Percentiles rank a stretch among this genome's conserved stretches.
Conservation (phyloP, 257 asterid genomes). For the Misopates orontium region DNA sequence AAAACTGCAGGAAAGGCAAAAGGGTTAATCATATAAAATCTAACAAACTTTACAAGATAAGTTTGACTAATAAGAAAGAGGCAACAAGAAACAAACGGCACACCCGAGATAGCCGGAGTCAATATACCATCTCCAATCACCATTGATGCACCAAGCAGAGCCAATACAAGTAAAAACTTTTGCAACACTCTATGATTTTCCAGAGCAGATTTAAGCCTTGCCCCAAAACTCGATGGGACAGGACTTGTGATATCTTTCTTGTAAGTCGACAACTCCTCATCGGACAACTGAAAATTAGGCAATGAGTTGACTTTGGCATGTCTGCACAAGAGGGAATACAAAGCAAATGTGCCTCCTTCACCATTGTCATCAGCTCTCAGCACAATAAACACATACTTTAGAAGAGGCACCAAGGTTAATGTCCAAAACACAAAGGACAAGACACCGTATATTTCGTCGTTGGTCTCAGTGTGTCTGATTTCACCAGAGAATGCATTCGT, state of each 20-base stretch:
- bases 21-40: conserved; percentile 11
- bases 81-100: conserved; percentile 11
- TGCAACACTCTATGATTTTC: conserved; percentile 78
- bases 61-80: neutral
- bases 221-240: conserved; percentile 58
- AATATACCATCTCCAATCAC: conserved; percentile 93
- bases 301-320: conserved; percentile 76
- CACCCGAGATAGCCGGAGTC: conserved; percentile 87
- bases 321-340: conserved; percentile 78
- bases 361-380: conserved; percentile 94
- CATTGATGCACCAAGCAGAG: conserved; percentile 94
- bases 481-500: conserved; percentile 88
- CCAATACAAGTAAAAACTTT: conserved; percentile 65
- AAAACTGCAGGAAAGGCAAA: conserved; percentile 59
- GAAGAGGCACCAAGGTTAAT: conserved; percentile 70
- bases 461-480: conserved; percentile 66
- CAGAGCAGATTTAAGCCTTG: conserved; percentile 61
- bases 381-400: conserved; percentile 84
- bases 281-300: conserved; percentile 81
- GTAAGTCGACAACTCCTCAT: conserved; percentile 71
- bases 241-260: conserved; percentile 61
- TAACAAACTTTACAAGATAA: conserved; percentile 7
- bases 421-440: conserved; percentile 90
- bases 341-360: conserved; percentile 97
- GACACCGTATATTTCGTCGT: conserved; percentile 85